Evolutionary conservation across 2,329 filamentous ascomycete species (phyloP), one percentile per base, ranked within the genome.

Genomic region (Orbilia javanica): DNA sequence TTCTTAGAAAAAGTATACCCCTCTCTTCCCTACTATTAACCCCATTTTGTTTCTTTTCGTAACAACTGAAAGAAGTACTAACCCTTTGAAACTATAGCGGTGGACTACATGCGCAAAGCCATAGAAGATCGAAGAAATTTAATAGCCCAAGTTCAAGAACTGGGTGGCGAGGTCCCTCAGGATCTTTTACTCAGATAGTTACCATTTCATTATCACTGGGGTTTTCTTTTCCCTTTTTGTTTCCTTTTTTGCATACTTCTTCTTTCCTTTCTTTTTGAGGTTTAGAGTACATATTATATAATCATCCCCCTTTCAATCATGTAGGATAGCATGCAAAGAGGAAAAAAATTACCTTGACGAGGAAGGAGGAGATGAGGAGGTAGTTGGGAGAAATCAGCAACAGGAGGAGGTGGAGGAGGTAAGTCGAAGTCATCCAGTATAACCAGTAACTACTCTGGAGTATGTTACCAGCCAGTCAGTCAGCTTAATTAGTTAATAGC

Each of bases 61-160:
- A 22, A 34, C 18, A 29, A 22, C 46, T 1, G 20, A 39, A 50
- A 62, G 10, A 52, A 50, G 6, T 55, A 4, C 31, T 34, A 31
- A 48, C 27, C 63, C 6, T 34, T 48, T n/a, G 7, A 39, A 46
- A 46, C n/a, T n/a, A 36, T 71, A 82, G 81, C 91, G 0, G 88
- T 92, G 31, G 89, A 91, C 13, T 91, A 87, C 79, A 90, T 92
- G 82, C 86, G 86, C 48, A 85, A 89, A 78, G 86, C 90, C 82
- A 84, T 93, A 7, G 85, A 86, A 57, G 87, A 89, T 82, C 86
- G 91, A 18, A 86, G 88, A 68, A 84, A 86, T 25, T 84, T 93
- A 71, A 86, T 92, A 66, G 84, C 86, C 27, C 85, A 87, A 77
- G 87, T 91, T 46, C 89, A 92, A 81, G 86, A 85, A 57, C 85